Evolutionary conservation across 2,329 filamentous ascomycete species (phyloP), one percentile per base, ranked within the genome.

Genomic region (Chalara sp.): DNA sequence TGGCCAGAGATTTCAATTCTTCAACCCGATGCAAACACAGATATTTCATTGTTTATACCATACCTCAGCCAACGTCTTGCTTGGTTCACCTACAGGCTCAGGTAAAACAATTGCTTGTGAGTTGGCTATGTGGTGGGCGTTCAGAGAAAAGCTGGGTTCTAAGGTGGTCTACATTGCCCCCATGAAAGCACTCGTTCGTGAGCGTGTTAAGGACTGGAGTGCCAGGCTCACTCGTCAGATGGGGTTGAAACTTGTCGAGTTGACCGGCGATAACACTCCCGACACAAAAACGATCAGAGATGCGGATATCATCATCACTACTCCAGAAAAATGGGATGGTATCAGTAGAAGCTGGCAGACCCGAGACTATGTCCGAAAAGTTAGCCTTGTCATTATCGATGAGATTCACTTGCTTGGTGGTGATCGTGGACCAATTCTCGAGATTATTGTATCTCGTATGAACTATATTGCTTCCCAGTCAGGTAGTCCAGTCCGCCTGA

Each of bases 271-370:
- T 72, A 99, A 97, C 63, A 99, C 95, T 0, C 95, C 95, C 0
- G 93, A 99, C 65, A 99, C 93, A 1, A 80, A 89, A 47, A 96
- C 92, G 0, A 99, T 99, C 61, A 83, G 91, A 60, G 87, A 97
- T 65, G 93, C 93, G 4, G 93, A 99, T 66, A 89, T 99, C 55
- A 99, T 99, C 61, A 90, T 99, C 62, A 99, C 93, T 0, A 99
- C 95, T 0, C 95, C 93, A n/a, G 93, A 99, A 71, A 99, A 99
- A 67, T 99, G 93, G 93, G 95, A 99, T 66, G 95, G 95, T 80
- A 97, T 99, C 60, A 96, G 89, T 61, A 87, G 93, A 79, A 95
- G 89, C 64, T 99, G 95, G 93, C 91, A 97, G 68, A 97, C 92
- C 5, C 86, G 93, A 81, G 87, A 88, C 54, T 99, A 99, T 60